These are phyloP conservation scores for Diaporthe helianthi DNA, from an alignment of 2,329 filamentous ascomycete genomes.

Conservation along the genomic window DNA sequence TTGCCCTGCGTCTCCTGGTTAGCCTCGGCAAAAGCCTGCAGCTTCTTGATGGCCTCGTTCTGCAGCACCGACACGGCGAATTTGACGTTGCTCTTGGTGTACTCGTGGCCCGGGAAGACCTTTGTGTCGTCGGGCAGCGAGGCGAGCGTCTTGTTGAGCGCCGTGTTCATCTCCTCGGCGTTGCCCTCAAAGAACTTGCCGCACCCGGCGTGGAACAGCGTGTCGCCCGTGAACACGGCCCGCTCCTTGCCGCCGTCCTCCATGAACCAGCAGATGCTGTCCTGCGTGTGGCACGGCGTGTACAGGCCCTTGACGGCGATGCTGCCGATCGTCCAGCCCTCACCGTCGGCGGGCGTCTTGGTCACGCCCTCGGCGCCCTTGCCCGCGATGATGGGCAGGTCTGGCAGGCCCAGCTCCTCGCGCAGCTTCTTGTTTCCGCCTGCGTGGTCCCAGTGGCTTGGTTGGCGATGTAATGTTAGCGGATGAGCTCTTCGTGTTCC, in stretches of 20 bases:
- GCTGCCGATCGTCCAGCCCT: conserved; percentile 81
- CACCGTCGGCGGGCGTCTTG: conserved; percentile 75
- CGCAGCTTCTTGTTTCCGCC: conserved; percentile 84
- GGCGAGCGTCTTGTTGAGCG: conserved; percentile 84
- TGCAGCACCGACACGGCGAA: conserved; percentile 81
- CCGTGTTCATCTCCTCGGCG: conserved; percentile 88
- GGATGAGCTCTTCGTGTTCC: background rate
- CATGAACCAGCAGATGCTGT: conserved; percentile 95
- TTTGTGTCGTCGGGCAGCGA: conserved; percentile 87
- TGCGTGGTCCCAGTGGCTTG: conserved; percentile 90
- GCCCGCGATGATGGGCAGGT: conserved; percentile 83
- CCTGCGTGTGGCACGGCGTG: conserved; percentile 97
- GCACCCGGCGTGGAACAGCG: conserved; percentile 93
- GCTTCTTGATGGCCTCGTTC: conserved; percentile 76
- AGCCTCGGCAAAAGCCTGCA: conserved; percentile 77
- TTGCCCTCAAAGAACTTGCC: conserved; percentile 96
- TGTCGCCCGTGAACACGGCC: conserved; percentile 95
- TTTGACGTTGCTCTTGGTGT: conserved; percentile 95
- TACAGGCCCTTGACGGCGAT: conserved; percentile 88
- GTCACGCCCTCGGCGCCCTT: conserved; percentile 84
- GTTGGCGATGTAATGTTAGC: conserved; percentile 3
- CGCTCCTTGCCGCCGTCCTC: conserved; percentile 77
- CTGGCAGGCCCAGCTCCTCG: conserved; percentile 58
- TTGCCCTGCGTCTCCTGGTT: conserved; percentile 92
- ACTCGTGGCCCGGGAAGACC: conserved; percentile 95